Base-by-base conservation (phyloP, 2,329 filamentous ascomycete species). In the Plenodomus lindquistii region DNA sequence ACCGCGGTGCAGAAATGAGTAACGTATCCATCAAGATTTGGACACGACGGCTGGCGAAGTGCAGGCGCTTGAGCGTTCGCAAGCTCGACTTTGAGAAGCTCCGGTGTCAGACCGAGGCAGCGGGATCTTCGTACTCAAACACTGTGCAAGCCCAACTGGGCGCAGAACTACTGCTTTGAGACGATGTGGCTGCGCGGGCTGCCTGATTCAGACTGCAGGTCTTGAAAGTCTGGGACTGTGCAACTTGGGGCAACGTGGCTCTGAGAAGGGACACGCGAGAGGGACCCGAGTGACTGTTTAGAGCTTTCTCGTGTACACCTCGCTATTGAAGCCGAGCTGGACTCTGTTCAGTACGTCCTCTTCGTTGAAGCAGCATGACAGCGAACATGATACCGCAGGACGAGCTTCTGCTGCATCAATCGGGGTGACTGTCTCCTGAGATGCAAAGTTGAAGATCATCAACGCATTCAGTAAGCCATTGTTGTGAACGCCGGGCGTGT, bases 1-100 rank as follows among this genome's bases (percentile, higher is more conserved):
- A 17, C 21, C 19, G 19, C 31, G 21, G 31, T 34, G 40, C 40
- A 20, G 21, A 40, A 37, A 36, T 47, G 41, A 44, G 41, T 41
- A 54, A 44, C 40, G 42, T 50, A 37, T 7, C 27, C 6, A 31
- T 31, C 27, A 31, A 31, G 27, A 31, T 31, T 31, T 8, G 11
- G 27, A 31, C 27, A 31, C 27, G 27, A 31, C 27, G 27, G 27
- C 27, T 31, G 27, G 27, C 4, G 15, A 4, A 31, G 9, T 15
- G 27, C 27, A 13, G 27, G 27, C 27, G 6, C 27, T n/a, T 15
- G 27, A 13, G 9, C 27, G 11, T 31, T 7, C 11, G 11, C 27
- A 31, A 31, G 22, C 11, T 31, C 6, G 11, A 31, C 11, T 15
- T 15, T 15, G 11, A 15, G 11, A 15, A 31, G 27, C 27, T 31